Evolutionary conservation across 495 filamentous ascomycete genomes (phyloP).

Genomic region (Neurospora intermedia): DNA sequence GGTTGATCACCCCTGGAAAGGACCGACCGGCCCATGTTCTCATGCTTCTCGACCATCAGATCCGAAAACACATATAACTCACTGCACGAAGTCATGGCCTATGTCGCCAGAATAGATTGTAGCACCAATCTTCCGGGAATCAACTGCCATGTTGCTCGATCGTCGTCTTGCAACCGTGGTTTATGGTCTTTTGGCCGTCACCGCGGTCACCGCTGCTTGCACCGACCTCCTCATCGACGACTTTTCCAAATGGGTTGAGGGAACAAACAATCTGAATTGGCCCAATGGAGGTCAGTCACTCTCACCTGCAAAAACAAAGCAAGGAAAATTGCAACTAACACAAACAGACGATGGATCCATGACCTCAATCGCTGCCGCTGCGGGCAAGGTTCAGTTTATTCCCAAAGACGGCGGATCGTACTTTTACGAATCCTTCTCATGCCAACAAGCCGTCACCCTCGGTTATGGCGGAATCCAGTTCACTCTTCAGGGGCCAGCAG

Average conservation of each 20-base stretch:
- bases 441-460: constrained; percentile 32
- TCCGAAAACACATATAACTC: not conserved
- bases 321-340: not conserved
- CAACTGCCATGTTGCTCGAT: constrained; percentile 14
- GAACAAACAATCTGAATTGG: constrained; percentile 38
- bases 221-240: constrained; percentile 46
- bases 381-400: constrained; percentile 40
- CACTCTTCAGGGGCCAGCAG: constrained; percentile 42
- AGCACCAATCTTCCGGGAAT: not conserved
- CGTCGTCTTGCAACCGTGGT: constrained; percentile 16
- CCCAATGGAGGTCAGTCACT: constrained; percentile 34
- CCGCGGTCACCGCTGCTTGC: constrained; percentile 29
- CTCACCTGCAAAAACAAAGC: not conserved
- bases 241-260: constrained; percentile 40
- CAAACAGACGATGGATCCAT: constrained; percentile 46
- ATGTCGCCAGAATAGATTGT: not conserved
- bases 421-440: constrained; percentile 47
- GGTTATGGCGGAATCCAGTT: constrained; percentile 45
- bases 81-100: constrained; percentile 1
- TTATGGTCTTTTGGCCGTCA: constrained; percentile 15
- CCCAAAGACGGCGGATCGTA: constrained; percentile 40
- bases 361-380: constrained; percentile 35
- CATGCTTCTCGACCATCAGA: not conserved
- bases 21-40: not conserved
- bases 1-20: constrained; percentile 3